These are phyloP conservation scores for Nakazawaea peltata DNA, from an alignment of 805 yeast species.

Conservation along the genomic window DNA sequence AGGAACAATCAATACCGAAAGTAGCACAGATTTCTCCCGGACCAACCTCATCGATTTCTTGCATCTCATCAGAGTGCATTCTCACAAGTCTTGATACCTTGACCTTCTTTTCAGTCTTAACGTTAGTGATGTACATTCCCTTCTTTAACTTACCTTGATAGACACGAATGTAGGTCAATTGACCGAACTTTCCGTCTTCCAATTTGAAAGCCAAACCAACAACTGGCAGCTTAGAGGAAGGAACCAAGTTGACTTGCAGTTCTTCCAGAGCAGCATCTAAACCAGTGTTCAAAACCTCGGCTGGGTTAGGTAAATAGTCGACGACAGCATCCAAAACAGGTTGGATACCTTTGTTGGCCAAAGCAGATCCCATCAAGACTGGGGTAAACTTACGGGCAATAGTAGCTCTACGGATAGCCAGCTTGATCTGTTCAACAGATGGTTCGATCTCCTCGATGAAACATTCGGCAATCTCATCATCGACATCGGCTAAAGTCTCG, in stretches of 20 bases:
- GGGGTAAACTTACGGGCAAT: slow-evolving; percentile 95
- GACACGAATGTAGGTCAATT: slow-evolving; percentile 91
- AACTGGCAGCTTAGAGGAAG: slow-evolving; percentile 70
- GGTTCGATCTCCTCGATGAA: slow-evolving; percentile 89
- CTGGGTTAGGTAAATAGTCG: slow-evolving; percentile 92
- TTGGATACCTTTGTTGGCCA: slow-evolving; percentile 94
- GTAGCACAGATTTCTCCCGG: slow-evolving; percentile 99
- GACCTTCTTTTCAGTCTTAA: slow-evolving; percentile 86
- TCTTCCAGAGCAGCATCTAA: slow-evolving; percentile 61
- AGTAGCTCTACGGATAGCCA: slow-evolving; percentile 89
- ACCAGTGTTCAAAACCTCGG: slow-evolving; percentile 87
- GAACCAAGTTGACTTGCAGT: slow-evolving; percentile 62
- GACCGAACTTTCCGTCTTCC: slow-evolving; percentile 98
- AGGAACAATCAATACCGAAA: slow-evolving; percentile 97
- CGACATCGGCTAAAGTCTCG: slow-evolving; percentile 96
- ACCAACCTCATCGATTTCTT: slow-evolving; percentile 89
- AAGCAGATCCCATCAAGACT: slow-evolving; percentile 99
- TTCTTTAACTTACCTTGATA: slow-evolving; percentile 93
- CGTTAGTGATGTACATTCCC: slow-evolving; percentile 82
- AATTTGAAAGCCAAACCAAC: slow-evolving; percentile 98
- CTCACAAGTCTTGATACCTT: slow-evolving; percentile 91
- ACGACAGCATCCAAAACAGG: slow-evolving; percentile 94
- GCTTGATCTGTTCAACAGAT: slow-evolving; percentile 70
- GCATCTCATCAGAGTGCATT: slow-evolving; percentile 99
- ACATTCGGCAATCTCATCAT: slow-evolving; percentile 93